Conservation (phyloP, 768 basidiomycete genomes). For the Podaxis sp. region DNA sequence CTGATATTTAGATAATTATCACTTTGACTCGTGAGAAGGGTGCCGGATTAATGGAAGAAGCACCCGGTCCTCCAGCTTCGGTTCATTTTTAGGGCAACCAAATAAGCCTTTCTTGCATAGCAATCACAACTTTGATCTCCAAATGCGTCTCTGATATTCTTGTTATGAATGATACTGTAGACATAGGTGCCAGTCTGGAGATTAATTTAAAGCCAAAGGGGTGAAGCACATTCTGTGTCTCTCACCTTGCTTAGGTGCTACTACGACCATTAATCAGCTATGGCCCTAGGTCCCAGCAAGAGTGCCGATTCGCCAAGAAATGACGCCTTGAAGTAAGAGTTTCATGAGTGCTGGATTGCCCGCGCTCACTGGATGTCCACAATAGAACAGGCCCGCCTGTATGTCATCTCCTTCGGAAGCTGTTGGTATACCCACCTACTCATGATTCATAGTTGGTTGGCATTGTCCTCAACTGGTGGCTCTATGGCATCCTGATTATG, state of each 20-base stretch:
- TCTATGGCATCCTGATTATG: constrained; percentile 12
- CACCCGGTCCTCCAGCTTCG: too few relatives aligned
- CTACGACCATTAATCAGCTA: background rate
- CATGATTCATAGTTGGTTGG: background rate
- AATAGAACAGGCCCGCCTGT: background rate
- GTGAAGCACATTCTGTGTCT: background rate
- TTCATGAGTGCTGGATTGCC: background rate
- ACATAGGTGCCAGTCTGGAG: background rate
- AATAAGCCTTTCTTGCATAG: too few relatives aligned
- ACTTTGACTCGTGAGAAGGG: background rate
- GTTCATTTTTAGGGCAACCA: too few relatives aligned
- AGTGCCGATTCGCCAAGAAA: background rate
- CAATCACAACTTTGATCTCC: too few relatives aligned
- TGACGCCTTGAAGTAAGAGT: background rate
- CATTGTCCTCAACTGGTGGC: constrained; percentile 12
- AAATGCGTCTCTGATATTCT: too few relatives aligned
- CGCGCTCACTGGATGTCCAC: background rate
- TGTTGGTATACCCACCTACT: background rate
- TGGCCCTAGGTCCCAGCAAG: background rate
- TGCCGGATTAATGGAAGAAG: too few relatives aligned
- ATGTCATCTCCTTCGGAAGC: background rate
- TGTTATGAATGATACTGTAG: too few relatives aligned
- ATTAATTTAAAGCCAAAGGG: background rate
- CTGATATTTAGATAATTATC: background rate
- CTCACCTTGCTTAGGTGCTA: background rate